A percentile compares a stretch with the other conserved stretches of the same genome.
Conservation (phyloP, 192 early-diverging fungal genomes). For the Coemansia sp. region DNA sequence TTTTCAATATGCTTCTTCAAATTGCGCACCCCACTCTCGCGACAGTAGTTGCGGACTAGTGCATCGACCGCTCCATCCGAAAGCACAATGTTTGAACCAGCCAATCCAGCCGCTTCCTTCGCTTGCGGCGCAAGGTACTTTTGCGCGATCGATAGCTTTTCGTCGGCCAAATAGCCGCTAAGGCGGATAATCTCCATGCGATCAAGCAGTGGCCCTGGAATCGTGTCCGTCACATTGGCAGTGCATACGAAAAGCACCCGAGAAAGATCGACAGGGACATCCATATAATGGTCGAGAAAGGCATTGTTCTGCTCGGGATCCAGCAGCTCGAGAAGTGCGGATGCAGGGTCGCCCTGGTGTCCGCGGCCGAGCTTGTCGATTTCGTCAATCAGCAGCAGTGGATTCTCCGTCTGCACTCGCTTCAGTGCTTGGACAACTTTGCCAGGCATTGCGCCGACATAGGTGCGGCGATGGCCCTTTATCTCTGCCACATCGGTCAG, state of each 20-base stretch:
- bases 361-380: constrained; percentile 98
- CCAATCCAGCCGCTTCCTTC: constrained; percentile 77
- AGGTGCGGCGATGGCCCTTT: constrained; percentile 98
- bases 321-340: constrained; percentile 91
- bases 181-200: constrained; percentile 98
- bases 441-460: constrained; percentile 99
- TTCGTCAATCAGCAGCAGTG: constrained; percentile 97
- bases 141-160: constrained; percentile 93
- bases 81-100: constrained; percentile 68
- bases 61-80: constrained; percentile 75
- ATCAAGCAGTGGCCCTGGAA: constrained; percentile 96
- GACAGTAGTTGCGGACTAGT: constrained; percentile 89
- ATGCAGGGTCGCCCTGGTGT: constrained; percentile 97
- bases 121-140: constrained; percentile 88
- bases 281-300: constrained; percentile 99
- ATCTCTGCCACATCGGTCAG: constrained; percentile 98
- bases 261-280: constrained; percentile 96
- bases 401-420: constrained; percentile 98
- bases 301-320: constrained; percentile 98
- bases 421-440: constrained; percentile 99
- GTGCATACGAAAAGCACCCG: constrained; percentile 99
- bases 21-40: constrained; percentile 97
- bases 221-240: constrained; percentile 95
- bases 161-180: constrained; percentile 86
- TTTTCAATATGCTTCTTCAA: constrained; percentile 99